Conservation (phyloP, 805 yeast genomes). For the Priceomyces castillae region DNA sequence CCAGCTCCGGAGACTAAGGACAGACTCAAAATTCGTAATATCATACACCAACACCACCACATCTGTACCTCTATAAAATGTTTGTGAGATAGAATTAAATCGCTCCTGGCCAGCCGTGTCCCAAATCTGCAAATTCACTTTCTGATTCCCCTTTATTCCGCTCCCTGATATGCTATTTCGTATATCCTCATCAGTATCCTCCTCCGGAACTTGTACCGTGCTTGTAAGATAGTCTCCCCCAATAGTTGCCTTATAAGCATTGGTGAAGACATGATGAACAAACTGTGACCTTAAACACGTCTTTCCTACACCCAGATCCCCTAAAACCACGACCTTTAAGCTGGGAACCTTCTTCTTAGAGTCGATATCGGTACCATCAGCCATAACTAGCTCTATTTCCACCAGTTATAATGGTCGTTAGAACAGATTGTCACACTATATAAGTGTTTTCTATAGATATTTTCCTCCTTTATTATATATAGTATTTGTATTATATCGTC, state of each 20-base stretch:
- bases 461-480: no score
- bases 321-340: conserved; percentile 52
- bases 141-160: conserved; percentile 7
- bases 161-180: no score
- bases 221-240: conserved; percentile 59
- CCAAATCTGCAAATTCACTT: conserved; percentile 54
- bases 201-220: conserved; percentile 18
- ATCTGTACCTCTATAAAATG: conserved; percentile 60
- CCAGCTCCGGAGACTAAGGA: conserved; percentile 48
- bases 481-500: no score
- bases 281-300: conserved; percentile 56
- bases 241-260: conserved; percentile 56
- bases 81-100: conserved; percentile 48
- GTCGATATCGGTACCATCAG: not conserved
- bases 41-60: conserved; percentile 55
- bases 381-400: not conserved
- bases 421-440: no score
- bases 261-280: conserved; percentile 53
- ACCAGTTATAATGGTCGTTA: no score
- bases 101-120: conserved; percentile 50
- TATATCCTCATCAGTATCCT: not conserved
- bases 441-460: no score
- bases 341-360: conserved; percentile 11
- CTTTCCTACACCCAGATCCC: conserved; percentile 61
- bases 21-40: conserved; percentile 49